phyloP scores from a whole-genome alignment of 176 grass and related monocot species.

The Zoysia japonica region DNA sequence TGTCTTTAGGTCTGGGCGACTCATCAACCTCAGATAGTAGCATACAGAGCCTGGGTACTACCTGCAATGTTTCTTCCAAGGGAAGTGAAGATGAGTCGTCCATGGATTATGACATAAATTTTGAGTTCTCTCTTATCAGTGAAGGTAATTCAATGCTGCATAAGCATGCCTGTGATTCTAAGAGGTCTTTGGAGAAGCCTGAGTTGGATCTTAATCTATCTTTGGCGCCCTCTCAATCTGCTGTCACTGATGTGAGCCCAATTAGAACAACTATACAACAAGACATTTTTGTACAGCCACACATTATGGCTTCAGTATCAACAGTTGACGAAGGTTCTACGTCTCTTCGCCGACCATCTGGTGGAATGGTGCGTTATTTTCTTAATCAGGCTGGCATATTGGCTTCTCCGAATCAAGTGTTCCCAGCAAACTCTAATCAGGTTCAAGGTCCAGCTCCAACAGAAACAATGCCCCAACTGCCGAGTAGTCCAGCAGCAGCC shows the following conservation, averaged over 20 bases:
- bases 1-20: constrained; percentile 53
- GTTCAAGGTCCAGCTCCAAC: constrained; percentile 12
- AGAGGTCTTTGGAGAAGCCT: constrained; percentile 35
- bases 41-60: constrained; percentile 62
- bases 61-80: constrained; percentile 64
- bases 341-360: constrained; percentile 66
- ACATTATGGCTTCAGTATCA: constrained; percentile 46
- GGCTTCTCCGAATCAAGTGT: constrained; percentile 21
- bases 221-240: constrained; percentile 71
- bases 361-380: constrained; percentile 61
- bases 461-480: constrained; percentile 35
- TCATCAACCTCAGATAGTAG: constrained; percentile 73
- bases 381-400: constrained; percentile 42
- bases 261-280: constrained; percentile 24
- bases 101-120: constrained; percentile 65
- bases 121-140: constrained; percentile 59
- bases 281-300: constrained; percentile 34
- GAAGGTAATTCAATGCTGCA: constrained; percentile 48
- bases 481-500: constrained; percentile 48
- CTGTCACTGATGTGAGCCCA: constrained; percentile 47
- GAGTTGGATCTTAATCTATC: constrained; percentile 69
- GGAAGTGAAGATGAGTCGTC: constrained; percentile 62
- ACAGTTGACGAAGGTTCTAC: constrained; percentile 88
- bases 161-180: constrained; percentile 52
- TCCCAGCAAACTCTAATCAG: constrained; percentile 28